Evolutionary conservation across 2,329 filamentous ascomycete species (phyloP), one percentile per base, ranked within the genome.

Genomic region (Beauveria brongniartii): DNA sequence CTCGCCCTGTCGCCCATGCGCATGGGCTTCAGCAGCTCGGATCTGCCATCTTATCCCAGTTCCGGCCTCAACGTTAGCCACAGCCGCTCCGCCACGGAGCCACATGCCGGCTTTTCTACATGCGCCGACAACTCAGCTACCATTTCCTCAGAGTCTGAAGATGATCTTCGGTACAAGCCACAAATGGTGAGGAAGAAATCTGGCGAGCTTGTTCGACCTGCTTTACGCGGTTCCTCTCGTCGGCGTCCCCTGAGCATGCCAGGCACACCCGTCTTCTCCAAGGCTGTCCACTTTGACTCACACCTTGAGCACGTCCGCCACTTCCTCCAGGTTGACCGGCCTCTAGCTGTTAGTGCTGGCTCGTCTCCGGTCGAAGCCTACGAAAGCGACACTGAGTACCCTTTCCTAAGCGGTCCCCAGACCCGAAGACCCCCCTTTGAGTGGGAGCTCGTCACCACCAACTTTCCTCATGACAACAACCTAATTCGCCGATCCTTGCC

Each of bases 171-270:
- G 64, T 80, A 77, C 68, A 95, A 94, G 76, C 92, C 92, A n/a
- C 86, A 87, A 59, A 95, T 97, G 86, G 87, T 99, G 12, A 87
- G 94, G 69, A 99, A 99, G 79, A 99, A 99, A 81, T 97, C 94
- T 44, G 94, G 94, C 40, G 94, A 99, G 76, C 82, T 99, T 41
- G 94, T 99, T 62, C 88, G 94, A 68, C 94, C 94, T 14, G 94
- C 94, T 22, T 82, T 99, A 56, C 87, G 94, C 55, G 86, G 88
- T 44, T 80, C 90, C 14, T 90, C 89, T n/a, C 83, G 84, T 65
- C 83, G 91, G 65, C 85, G 94, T 62, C 93, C 93, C 1, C 96
- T 91, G 3, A 97, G 93, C 77, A 96, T 97, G 91, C 94, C 94
- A 9, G 94, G 94, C 59, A 99, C 94, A 0, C 94, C 94, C 0